Evolutionary conservation across 2,329 filamentous ascomycete genomes (phyloP), one percentile per base, ranked within the genome.

Genomic region (Colletotrichum orbiculare): DNA sequence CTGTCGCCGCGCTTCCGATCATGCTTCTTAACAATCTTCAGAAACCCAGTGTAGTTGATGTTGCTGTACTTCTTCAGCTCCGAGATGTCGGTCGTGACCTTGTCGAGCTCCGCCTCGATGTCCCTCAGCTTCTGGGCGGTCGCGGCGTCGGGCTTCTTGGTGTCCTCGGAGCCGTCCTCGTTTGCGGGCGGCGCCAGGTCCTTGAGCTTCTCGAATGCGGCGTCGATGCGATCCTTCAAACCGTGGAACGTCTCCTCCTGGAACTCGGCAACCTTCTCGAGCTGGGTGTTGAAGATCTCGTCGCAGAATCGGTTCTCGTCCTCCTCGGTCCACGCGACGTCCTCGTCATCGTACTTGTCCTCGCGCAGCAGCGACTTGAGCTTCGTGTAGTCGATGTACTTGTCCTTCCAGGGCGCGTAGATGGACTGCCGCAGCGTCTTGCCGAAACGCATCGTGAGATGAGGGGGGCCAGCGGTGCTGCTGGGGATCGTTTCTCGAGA

Each of bases 21-120:
- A 79, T 99, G 96, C 82, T 99, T 99, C 88, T 99, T 99, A 61
- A 94, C 94, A 52, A 97, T 97, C 84, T 99, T 99, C 75, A 97
- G 86, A 79, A 98, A 97, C 52, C 94, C 96, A 6, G 96, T 97
- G 79, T 97, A 99, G 81, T 99, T 99, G 81, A 97, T 90, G 69
- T 91, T 92, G 78, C 93, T 96, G 81, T 96, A 99, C 77, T 93
- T 96, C 80, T 97, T 96, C 71, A 99, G 86, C 82, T 97, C 92
- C 76, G 91, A 95, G 73, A 96, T 90, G 78, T 97, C 93, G 75
- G 93, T 92, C 39, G 92, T 96, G 78, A 98, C 96, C 58, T 81
- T 80, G 77, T 98, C 95, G 60, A 98, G 86, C 81, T 97, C 93
- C 52, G 82, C 78, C 73, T 96, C 85, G 43, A 95, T 89, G 71